These are phyloP conservation scores for Rhodocollybia butyracea DNA, from an alignment of 768 basidiomycete species.

Conservation along the genomic window DNA sequence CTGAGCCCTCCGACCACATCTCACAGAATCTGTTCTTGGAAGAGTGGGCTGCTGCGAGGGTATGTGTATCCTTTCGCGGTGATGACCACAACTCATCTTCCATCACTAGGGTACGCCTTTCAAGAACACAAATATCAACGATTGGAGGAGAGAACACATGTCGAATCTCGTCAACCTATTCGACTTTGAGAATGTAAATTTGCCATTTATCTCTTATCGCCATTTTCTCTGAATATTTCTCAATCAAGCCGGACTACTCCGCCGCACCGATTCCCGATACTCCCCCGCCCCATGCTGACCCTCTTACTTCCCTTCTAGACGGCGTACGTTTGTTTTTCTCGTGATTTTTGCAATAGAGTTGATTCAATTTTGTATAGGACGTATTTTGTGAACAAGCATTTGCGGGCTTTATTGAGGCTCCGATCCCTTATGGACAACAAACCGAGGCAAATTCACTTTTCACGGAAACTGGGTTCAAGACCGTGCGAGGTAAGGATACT, in stretches of 20 bases:
- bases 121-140: slow-evolving; percentile 5
- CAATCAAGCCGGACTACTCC: slow-evolving; percentile 4
- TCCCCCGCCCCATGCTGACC: slow-evolving; percentile 3
- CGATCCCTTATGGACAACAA: slow-evolving; percentile 7
- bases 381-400: slow-evolving; percentile 7
- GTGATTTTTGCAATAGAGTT: not conserved
- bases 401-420: not conserved
- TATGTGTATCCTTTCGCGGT: not conserved
- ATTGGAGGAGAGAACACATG: slow-evolving; percentile 11
- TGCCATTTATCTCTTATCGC: not conserved
- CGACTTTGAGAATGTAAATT: slow-evolving; percentile 1
- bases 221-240: not conserved
- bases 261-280: not conserved
- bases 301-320: slow-evolving; percentile 3
- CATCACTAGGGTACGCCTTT: slow-evolving; percentile 1
- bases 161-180: slow-evolving; percentile 1
- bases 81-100: not conserved
- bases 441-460: not conserved
- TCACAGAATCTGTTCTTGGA: slow-evolving; percentile 6
- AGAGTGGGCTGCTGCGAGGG: slow-evolving; percentile 5
- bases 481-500: slow-evolving; percentile 1
- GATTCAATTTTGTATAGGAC: slow-evolving; percentile 1
- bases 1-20: slow-evolving; percentile 5
- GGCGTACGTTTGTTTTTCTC: not conserved
- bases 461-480: slow-evolving; percentile 7